Conservation (phyloP, 495 filamentous ascomycete species). For the Penicillium turbatum region DNA sequence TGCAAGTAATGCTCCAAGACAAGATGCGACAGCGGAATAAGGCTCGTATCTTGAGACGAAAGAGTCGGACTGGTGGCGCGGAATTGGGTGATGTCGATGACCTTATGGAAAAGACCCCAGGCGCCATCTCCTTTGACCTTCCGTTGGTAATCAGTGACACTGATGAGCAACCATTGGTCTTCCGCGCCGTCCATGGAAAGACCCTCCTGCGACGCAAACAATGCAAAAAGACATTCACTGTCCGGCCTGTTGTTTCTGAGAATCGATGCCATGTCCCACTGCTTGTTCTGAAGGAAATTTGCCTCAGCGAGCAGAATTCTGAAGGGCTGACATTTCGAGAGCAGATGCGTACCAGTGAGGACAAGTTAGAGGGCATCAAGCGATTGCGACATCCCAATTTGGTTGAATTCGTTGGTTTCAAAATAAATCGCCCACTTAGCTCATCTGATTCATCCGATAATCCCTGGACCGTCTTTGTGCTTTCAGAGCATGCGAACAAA, state of each 20-base stretch:
- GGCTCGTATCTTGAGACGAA: slow-evolving; percentile 34
- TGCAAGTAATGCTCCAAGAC: slow-evolving; percentile 72
- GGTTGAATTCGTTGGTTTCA: slow-evolving; percentile 74
- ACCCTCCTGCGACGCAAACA: slow-evolving; percentile 52
- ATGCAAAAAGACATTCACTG: slow-evolving; percentile 59
- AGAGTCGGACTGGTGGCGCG: slow-evolving; percentile 36
- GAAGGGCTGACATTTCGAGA: slow-evolving; percentile 50
- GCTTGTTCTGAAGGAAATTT: slow-evolving; percentile 63
- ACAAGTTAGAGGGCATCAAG: slow-evolving; percentile 69
- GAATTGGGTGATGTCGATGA: slow-evolving; percentile 31
- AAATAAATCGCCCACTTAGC: slow-evolving; percentile 51
- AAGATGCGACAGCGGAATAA: slow-evolving; percentile 55
- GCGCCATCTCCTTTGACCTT: slow-evolving; percentile 65
- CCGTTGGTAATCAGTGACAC: slow-evolving; percentile 56
- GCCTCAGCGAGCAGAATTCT: slow-evolving; percentile 30
- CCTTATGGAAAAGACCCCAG: slow-evolving; percentile 37
- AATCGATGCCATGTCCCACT: slow-evolving; percentile 48
- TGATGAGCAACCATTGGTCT: slow-evolving; percentile 51
- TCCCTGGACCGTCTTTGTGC: slow-evolving; percentile 72
- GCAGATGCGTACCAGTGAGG: slow-evolving; percentile 59
- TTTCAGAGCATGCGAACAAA: slow-evolving; percentile 75
- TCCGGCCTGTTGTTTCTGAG: slow-evolving; percentile 57
- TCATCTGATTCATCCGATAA: slow-evolving; percentile 26
- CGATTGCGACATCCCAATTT: slow-evolving; percentile 73
- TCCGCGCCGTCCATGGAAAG: slow-evolving; percentile 63